Conservation (phyloP, 192 early-diverging fungal species). For the Backusella luteola region DNA sequence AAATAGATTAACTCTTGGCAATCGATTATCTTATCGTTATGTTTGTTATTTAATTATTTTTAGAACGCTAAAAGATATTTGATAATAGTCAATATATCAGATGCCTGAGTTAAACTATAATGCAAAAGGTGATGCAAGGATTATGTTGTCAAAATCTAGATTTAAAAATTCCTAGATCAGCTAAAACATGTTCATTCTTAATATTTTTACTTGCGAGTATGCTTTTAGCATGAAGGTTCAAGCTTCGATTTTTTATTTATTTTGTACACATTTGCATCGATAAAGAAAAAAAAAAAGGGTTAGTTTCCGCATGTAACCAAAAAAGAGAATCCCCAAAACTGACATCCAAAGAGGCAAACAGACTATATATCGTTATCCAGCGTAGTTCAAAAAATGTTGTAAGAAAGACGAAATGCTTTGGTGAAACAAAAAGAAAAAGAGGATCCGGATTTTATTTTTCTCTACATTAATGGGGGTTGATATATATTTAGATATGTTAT, state of each 20-base stretch:
- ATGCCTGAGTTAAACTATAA: not conserved
- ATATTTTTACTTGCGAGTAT: no score
- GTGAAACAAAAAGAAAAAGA: conserved; percentile 3
- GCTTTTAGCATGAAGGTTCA: not conserved
- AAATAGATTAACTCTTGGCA: no score
- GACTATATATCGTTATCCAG: not conserved
- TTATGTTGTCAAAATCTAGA: not conserved
- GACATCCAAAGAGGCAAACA: not conserved
- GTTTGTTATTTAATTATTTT: not conserved
- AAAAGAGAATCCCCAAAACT: not conserved
- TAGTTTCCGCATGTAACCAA: not conserved
- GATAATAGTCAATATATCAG: not conserved
- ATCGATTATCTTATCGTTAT: no score
- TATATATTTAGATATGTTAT: not conserved
- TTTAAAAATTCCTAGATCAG: not conserved
- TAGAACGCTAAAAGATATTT: not conserved
- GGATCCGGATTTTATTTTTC: not conserved
- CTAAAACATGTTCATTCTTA: not conserved
- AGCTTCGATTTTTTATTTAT: not conserved
- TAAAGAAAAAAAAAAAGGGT: not conserved
- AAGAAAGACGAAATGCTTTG: not conserved
- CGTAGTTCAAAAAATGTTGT: not conserved
- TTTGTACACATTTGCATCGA: not conserved
- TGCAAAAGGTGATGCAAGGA: not conserved
- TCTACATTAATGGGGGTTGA: not conserved